phyloP scores from a whole-genome alignment of 2,329 filamentous ascomycete species.

The Zymoseptoria pseudotritici region DNA sequence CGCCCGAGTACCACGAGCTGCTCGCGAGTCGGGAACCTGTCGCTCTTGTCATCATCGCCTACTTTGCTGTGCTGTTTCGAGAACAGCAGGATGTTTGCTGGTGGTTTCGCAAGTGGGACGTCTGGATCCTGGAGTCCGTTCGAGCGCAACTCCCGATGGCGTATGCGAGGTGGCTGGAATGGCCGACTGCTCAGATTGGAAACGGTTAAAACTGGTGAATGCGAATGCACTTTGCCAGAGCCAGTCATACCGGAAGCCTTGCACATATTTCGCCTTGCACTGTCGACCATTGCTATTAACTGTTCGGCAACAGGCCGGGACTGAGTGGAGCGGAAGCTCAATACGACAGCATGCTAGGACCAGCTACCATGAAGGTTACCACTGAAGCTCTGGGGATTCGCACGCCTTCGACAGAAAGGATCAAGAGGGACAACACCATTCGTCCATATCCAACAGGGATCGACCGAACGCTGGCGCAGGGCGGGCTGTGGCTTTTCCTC shows the following conservation, averaged over 20 bases:
- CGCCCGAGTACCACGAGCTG: slow-evolving; percentile 6
- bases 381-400: no score
- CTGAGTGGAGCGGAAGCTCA: no score
- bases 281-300: neutral
- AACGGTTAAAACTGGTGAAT: neutral
- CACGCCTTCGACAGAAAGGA: no score
- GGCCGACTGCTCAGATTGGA: slow-evolving; percentile 3
- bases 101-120: slow-evolving; percentile 9
- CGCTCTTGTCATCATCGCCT: slow-evolving; percentile 9
- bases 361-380: no score
- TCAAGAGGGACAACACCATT: no score
- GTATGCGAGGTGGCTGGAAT: slow-evolving; percentile 8
- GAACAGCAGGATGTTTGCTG: slow-evolving; percentile 4
- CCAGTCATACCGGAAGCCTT: no score
- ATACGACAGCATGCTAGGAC: no score
- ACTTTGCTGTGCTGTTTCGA: slow-evolving; percentile 10
- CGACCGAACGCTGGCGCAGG: no score
- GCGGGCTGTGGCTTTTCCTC: no score
- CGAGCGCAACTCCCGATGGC: slow-evolving; percentile 1
- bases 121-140: slow-evolving; percentile 11
- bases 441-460: no score
- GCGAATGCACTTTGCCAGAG: neutral
- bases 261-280: neutral
- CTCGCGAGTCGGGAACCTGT: slow-evolving; percentile 4
- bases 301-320: no score